Conservation (phyloP, 192 early-diverging fungal genomes). For the Rhizophlyctis rosea region DNA sequence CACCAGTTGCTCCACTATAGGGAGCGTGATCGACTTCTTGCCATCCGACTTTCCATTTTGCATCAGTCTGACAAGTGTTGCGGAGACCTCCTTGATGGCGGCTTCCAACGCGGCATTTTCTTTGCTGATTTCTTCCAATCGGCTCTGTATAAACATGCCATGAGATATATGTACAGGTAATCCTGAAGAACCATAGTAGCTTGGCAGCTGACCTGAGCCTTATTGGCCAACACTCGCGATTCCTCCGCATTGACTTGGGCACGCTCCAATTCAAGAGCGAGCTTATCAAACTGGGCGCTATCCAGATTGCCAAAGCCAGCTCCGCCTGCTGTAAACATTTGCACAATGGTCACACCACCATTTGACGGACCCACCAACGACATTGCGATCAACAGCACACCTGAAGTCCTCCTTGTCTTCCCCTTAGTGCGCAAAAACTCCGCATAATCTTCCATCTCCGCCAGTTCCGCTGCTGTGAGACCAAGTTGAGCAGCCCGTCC, state of each 20-base stretch:
- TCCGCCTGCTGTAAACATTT: too few species aligned
- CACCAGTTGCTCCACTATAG: slow-evolving; percentile 36
- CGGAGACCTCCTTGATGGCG: slow-evolving; percentile 43
- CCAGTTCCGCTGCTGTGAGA: slow-evolving; percentile 42
- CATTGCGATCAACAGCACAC: too few species aligned
- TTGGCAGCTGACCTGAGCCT: too few species aligned
- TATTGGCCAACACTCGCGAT: too few species aligned
- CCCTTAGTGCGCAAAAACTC: slow-evolving; percentile 31
- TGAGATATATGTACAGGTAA: too few species aligned
- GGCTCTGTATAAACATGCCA: too few species aligned
- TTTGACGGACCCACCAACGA: too few species aligned
- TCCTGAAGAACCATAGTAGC: too few species aligned
- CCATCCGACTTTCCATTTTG: background rate
- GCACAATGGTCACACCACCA: too few species aligned
- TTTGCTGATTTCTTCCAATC: slow-evolving; percentile 26
- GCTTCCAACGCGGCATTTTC: slow-evolving; percentile 37
- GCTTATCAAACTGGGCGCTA: slow-evolving; percentile 36
- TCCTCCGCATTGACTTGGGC: slow-evolving; percentile 37
- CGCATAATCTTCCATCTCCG: slow-evolving; percentile 49
- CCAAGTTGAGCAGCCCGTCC: slow-evolving; percentile 45
- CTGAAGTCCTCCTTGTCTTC: too few species aligned
- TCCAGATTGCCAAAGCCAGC: slow-evolving; percentile 12
- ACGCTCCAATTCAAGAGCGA: slow-evolving; percentile 43
- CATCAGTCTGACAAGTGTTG: slow-evolving; percentile 15
- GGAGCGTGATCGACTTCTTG: background rate